Evolutionary conservation across 441 rosid species (phyloP), one percentile per base, ranked within the genome.

Genomic region (Raphanus hybrid): DNA sequence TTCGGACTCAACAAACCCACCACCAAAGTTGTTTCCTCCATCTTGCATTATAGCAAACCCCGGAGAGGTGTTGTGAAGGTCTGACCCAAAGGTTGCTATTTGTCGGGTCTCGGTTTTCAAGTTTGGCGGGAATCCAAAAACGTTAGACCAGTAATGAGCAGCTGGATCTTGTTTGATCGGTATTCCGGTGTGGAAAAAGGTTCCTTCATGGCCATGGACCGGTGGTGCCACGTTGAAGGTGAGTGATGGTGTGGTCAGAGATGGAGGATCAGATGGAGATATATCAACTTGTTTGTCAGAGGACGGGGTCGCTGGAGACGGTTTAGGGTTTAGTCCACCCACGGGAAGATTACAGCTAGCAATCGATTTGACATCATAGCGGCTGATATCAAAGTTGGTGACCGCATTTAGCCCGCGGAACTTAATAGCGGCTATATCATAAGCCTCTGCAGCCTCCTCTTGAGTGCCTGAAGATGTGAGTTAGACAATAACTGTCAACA

Each of bases 381-480:
- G 93, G 79, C 91, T 88, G 81, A 95, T 93, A 81, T 93, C 96
- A 14, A 95, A 93, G 79, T 95, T 95, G 39, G 99, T 93, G 34
- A 95, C 98, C 0, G 96, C 99, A 74, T 90, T 90, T 39, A 88
- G 73, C 15, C 99, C 98, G 2, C 99, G 82, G 76, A 92, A 93
- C 73, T 95, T 95, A 74, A 93, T 95, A 18, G 98, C 99, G 0
- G 98, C 99, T 50, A 95, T 90, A 82, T 93, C 99, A 34, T 95
- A 93, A 3, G 98, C 97, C 82, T 95, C 99, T 0, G 98, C 98
- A 8, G 99, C 98, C 77, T 95, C 99, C 61, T 95, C 99, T 70
- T 95, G 98, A 2, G 99, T 95, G 80, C 92, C 98, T 94, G 43
- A 43, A 54, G 48, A 39, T 39, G 43, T 9, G 43, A 39, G 43